Evolutionary conservation across 495 filamentous ascomycete species (phyloP), one percentile per base, ranked within the genome.

Genomic region (Penicillium robsamsonii): DNA sequence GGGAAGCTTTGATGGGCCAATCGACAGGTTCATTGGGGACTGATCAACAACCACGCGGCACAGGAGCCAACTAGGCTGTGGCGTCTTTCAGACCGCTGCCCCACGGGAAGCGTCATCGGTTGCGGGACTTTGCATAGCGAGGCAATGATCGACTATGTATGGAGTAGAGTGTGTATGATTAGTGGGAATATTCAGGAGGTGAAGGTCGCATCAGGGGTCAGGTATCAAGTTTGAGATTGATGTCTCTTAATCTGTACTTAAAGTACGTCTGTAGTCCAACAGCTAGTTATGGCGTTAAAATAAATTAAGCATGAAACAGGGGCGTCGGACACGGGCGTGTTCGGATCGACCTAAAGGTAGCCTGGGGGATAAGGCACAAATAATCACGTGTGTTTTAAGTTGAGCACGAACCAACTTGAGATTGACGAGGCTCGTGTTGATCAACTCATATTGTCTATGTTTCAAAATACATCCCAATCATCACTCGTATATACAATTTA

Each of bases 41-140:
- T 6, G 65, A 67, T 65, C 62, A 60, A 47, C 65, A 24, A 66
- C 51, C 62, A 66, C 62, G 62, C 62, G 65, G 65, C 55, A 58
- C 55, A 68, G 24, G 37, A 59, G 40, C 62, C 65, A 68, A 68
- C 62, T 63, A 68, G 47, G 51, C 54, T 46, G 37, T 54, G 53
- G 50, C 51, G 44, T 50, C 48, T 51, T 53, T 48, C 60, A 57
- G 46, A 47, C 57, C 48, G 56, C 35, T 27, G 65, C 59, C 62
- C 64, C 64, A 67, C 64, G 58, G 43, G 33, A 17, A 47, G 62
- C 65, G 65, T 68, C 65, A 68, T 68, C 62, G 62, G 31, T 42
- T 62, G 59, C 62, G 59, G 65, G 54, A 58, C 59, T 50, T 38
- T 17, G 41, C 38, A 57, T 27, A 29, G 37, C 41, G 38, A 46